Conservation (phyloP, 108 stramenopile species). For the Nitzschia inconspicua region DNA sequence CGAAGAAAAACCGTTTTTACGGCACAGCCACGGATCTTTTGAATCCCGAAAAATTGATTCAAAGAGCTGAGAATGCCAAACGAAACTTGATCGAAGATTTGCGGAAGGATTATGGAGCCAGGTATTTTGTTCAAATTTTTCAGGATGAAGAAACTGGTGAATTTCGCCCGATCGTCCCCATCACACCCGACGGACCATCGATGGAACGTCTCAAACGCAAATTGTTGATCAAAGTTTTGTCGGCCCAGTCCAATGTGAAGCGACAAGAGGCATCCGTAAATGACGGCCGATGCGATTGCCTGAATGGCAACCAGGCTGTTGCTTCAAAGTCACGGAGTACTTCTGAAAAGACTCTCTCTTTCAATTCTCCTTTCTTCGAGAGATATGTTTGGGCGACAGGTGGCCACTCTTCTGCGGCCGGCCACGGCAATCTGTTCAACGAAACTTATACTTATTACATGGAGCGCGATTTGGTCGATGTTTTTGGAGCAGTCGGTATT, state of each 20-base stretch:
- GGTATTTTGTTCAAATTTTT: slow-evolving; percentile 17
- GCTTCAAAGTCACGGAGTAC: background rate
- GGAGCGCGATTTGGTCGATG: slow-evolving; percentile 29
- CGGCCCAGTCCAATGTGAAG: background rate
- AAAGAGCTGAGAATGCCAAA: background rate
- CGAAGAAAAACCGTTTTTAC: too few species aligned
- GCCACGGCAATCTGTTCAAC: slow-evolving; percentile 67
- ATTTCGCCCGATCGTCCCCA: slow-evolving; percentile 1
- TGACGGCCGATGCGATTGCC: slow-evolving; percentile 15
- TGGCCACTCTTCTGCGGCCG: slow-evolving; percentile 72
- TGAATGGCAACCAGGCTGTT: slow-evolving; percentile 1
- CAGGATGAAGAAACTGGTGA: background rate
- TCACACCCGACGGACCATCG: background rate
- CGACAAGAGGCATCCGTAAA: background rate
- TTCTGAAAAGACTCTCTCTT: background rate
- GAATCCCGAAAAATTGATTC: background rate
- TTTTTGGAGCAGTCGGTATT: slow-evolving; percentile 52
- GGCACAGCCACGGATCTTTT: background rate
- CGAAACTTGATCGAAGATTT: background rate
- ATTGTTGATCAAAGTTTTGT: slow-evolving; percentile 30
- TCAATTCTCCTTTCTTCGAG: background rate
- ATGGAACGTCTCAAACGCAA: slow-evolving; percentile 20
- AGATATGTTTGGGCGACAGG: slow-evolving; percentile 51
- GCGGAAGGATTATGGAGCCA: slow-evolving; percentile 24
- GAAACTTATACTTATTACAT: slow-evolving; percentile 63